Conservation (phyloP, 176 grass and related monocot species). For the Aegilops sharonensis region DNA sequence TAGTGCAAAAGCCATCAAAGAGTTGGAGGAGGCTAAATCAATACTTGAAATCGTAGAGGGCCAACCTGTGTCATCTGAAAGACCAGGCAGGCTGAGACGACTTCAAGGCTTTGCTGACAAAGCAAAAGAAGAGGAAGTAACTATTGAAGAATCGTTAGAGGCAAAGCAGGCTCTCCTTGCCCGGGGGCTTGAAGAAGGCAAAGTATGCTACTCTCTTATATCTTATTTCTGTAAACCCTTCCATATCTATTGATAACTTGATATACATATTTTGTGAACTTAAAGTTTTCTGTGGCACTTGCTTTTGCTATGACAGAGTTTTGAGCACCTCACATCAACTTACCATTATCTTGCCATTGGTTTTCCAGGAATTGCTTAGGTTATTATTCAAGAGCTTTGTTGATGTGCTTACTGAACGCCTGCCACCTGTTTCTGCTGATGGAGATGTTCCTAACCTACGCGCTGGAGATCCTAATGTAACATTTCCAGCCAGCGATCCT, state of each 20-base stretch:
- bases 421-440: slow-evolving; percentile 78
- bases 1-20: slow-evolving; percentile 49
- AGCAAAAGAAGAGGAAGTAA: slow-evolving; percentile 57
- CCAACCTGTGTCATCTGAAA: slow-evolving; percentile 63
- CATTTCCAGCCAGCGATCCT: slow-evolving; percentile 26
- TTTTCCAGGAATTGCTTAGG: slow-evolving; percentile 65
- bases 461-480: slow-evolving; percentile 34
- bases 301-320: background rate
- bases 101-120: slow-evolving; percentile 62
- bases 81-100: slow-evolving; percentile 77
- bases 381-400: slow-evolving; percentile 82
- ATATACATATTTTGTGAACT: slow-evolving; percentile 13
- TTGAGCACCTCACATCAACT: background rate
- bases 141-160: slow-evolving; percentile 65
- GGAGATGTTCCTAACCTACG: slow-evolving; percentile 83
- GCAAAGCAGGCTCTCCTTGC: slow-evolving; percentile 64
- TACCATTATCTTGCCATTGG: background rate
- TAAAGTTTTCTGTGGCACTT: slow-evolving; percentile 30
- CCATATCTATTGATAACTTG: background rate
- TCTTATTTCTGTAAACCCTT: slow-evolving; percentile 11
- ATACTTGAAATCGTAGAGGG: slow-evolving; percentile 70
- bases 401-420: slow-evolving; percentile 66
- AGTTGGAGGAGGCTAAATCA: slow-evolving; percentile 70
- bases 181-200: slow-evolving; percentile 80
- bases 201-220: slow-evolving; percentile 44